A percentile compares a stretch with the other conserved stretches of the same genome.
phyloP scores from a whole-genome alignment of 257 asterid genomes.

The Lycium barbarum region DNA sequence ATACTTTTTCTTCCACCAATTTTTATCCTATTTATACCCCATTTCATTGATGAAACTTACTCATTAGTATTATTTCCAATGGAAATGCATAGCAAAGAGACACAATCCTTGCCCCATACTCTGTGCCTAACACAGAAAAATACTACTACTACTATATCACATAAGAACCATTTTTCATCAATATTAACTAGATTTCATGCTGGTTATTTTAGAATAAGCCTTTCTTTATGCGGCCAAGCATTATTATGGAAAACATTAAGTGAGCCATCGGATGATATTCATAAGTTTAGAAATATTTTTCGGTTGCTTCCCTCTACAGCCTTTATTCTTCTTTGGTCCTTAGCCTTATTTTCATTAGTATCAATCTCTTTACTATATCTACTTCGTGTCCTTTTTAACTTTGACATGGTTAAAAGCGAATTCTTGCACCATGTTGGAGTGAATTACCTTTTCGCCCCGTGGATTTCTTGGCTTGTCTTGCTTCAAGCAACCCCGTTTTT shows the following conservation, averaged over 20 bases:
- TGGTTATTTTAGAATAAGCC: slow-evolving; percentile 56
- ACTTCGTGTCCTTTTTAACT: slow-evolving; percentile 26
- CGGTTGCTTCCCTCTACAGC: slow-evolving; percentile 44
- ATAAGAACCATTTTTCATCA: neutral
- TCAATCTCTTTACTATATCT: slow-evolving; percentile 21
- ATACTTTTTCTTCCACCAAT: neutral
- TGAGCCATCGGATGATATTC: slow-evolving; percentile 33
- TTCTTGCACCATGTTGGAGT: slow-evolving; percentile 36
- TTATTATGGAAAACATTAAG: slow-evolving; percentile 53
- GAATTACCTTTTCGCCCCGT: slow-evolving; percentile 41
- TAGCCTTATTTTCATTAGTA: slow-evolving; percentile 28
- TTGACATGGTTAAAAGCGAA: slow-evolving; percentile 36
- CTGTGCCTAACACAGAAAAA: neutral
- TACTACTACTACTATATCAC: neutral
- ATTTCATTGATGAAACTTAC: neutral
- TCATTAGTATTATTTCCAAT: neutral
- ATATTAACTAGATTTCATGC: slow-evolving; percentile 47
- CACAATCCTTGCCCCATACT: neutral
- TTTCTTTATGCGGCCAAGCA: slow-evolving; percentile 51
- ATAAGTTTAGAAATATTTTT: slow-evolving; percentile 21
- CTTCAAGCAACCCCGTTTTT: slow-evolving; percentile 33
- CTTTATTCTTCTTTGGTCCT: slow-evolving; percentile 49
- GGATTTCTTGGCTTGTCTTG: slow-evolving; percentile 35
- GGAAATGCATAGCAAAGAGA: slow-evolving; percentile 2
- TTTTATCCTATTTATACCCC: neutral